phyloP scores from a whole-genome alignment of 2,329 filamentous ascomycete genomes.

The Curvularia sp. region DNA sequence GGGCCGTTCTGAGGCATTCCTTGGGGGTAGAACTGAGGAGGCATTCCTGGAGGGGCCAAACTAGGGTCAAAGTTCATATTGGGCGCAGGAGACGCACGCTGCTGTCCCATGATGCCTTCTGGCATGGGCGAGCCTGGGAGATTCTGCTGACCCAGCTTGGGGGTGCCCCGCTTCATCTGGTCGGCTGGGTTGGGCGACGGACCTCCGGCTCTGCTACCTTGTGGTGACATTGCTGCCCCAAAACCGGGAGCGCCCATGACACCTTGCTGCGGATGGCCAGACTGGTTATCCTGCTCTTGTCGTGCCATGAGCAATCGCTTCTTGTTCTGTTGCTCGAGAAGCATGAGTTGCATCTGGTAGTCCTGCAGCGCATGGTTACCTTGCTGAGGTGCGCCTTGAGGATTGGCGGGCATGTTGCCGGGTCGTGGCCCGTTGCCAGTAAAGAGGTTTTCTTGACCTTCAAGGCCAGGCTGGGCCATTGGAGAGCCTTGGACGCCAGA shows the following conservation, averaged over 20 bases:
- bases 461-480: conserved; percentile 70
- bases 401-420: conserved; percentile 66
- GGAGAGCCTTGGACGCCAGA: conserved; percentile 80
- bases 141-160: conserved; percentile 72
- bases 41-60: conserved; percentile 58
- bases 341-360: conserved; percentile 89
- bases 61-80: conserved; percentile 59
- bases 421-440: conserved; percentile 43
- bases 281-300: conserved; percentile 75
- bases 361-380: conserved; percentile 85
- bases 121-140: conserved; percentile 73
- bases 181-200: conserved; percentile 80
- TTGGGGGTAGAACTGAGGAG: conserved; percentile 45
- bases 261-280: conserved; percentile 56
- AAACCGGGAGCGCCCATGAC: conserved; percentile 63
- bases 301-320: conserved; percentile 84
- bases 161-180: conserved; percentile 79
- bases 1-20: conserved; percentile 43
- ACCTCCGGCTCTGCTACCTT: conserved; percentile 70
- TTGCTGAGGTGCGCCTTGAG: conserved; percentile 56
- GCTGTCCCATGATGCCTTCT: conserved; percentile 70
- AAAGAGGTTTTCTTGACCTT: conserved; percentile 46
- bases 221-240: conserved; percentile 71
- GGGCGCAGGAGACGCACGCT: conserved; percentile 66
- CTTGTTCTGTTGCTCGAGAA: conserved; percentile 87